These are phyloP conservation scores for Suhomyces xylopsoci DNA, from an alignment of 805 yeast genomes.

Conservation along the genomic window DNA sequence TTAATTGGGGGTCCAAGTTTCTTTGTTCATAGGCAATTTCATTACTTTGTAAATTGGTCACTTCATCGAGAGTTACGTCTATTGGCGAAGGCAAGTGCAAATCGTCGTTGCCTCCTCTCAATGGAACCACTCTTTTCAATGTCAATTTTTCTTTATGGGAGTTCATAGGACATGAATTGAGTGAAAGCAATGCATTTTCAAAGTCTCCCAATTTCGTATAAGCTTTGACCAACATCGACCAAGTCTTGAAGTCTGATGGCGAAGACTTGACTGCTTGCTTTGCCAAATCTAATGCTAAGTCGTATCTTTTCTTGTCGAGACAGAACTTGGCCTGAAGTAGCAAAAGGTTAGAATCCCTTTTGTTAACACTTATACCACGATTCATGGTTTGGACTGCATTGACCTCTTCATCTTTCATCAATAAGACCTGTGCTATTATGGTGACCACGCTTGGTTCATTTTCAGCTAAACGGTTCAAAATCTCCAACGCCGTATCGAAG, in stretches of 20 bases:
- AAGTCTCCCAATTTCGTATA: conserved; percentile 63
- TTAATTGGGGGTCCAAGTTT: conserved; percentile 58
- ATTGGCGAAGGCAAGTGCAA: conserved; percentile 74
- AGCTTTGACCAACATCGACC: conserved; percentile 65
- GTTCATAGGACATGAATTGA: conserved; percentile 82
- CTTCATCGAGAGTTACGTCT: conserved; percentile 70
- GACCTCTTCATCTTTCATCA: conserved; percentile 57
- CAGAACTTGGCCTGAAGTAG: conserved; percentile 59
- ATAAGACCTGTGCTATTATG: conserved; percentile 52
- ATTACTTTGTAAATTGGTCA: conserved; percentile 60
- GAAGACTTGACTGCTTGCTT: conserved; percentile 64
- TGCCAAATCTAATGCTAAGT: conserved; percentile 58
- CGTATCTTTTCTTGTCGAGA: conserved; percentile 47
- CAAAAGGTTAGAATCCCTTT: conserved; percentile 55
- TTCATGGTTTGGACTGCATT: conserved; percentile 52
- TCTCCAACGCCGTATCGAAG: conserved; percentile 58
- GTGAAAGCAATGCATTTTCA: conserved; percentile 67
- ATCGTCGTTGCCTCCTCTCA: conserved; percentile 45
- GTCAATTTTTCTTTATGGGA: conserved; percentile 65
- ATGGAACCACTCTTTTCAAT: conserved; percentile 57
- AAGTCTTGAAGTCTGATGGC: conserved; percentile 73
- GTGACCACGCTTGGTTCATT: conserved; percentile 56
- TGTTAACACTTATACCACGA: conserved; percentile 47
- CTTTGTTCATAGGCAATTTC: conserved; percentile 66
- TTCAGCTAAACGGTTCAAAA: conserved; percentile 50